Percentiles rank a stretch among this genome's conserved stretches.
These are phyloP conservation scores for Aspergillus pseudotamarii DNA, from an alignment of 2,329 filamentous ascomycete genomes.

Conservation along the genomic window DNA sequence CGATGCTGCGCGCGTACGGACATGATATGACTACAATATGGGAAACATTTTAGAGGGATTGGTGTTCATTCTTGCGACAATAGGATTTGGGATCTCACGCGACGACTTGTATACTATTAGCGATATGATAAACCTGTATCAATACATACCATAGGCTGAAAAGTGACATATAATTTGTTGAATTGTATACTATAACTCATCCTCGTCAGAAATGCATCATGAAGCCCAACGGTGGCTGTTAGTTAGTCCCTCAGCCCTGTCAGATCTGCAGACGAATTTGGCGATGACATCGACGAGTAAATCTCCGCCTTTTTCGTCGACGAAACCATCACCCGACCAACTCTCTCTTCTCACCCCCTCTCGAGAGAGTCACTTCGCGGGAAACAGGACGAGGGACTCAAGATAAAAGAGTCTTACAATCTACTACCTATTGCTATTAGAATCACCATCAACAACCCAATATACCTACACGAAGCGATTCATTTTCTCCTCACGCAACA, in stretches of 20 bases:
- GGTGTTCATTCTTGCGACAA: conserved; percentile 3
- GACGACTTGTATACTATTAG: conserved; percentile 33
- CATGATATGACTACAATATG: conserved; percentile 24
- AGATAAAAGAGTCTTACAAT: not conserved
- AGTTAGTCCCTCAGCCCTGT: not conserved
- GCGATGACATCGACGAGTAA: conserved; percentile 19
- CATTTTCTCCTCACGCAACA: not conserved
- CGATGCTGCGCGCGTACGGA: conserved; percentile 47
- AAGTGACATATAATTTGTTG: not conserved
- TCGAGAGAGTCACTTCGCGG: not conserved
- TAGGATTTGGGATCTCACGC: conserved; percentile 11
- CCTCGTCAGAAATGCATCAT: no score
- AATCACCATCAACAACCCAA: not conserved
- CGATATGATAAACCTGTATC: conserved; percentile 34
- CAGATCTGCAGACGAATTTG: not conserved
- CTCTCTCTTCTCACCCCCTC: not conserved
- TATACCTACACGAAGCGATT: not conserved
- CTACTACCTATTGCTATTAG: not conserved
- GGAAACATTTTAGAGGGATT: not conserved
- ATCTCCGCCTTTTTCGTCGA: conserved; percentile 9
- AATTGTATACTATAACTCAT: not conserved
- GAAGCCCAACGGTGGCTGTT: no score
- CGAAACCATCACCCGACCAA: conserved; percentile 4
- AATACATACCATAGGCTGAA: conserved; percentile 21
- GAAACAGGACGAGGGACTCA: not conserved